Percentiles rank a stretch among this genome's conserved stretches.
phyloP scores from a whole-genome alignment of 768 basidiomycete genomes.

The Suillus paluster region DNA sequence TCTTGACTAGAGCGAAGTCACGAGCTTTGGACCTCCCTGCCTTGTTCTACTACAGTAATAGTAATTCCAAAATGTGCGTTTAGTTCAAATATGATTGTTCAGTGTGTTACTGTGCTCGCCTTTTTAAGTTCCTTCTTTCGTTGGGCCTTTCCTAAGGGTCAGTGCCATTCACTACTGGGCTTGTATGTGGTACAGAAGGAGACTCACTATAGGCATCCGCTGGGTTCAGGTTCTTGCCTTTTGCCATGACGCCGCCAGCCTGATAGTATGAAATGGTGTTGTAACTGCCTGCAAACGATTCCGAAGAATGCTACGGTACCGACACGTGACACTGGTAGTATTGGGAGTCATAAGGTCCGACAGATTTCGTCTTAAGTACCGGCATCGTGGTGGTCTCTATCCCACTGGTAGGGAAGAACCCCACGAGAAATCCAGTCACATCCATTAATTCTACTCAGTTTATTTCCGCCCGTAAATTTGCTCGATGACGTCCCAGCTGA shows the following conservation, averaged over 20 bases:
- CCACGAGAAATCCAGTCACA: constrained; percentile 22
- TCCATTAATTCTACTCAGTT: neutral
- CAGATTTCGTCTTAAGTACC: neutral
- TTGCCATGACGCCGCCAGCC: constrained; percentile 58
- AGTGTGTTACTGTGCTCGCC: constrained; percentile 52
- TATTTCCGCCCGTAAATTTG: constrained; percentile 21
- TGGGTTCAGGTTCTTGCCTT: constrained; percentile 86
- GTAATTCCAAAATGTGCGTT: constrained; percentile 11
- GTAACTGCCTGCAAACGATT: neutral
- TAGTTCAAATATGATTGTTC: constrained; percentile 16
- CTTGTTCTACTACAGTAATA: constrained; percentile 81
- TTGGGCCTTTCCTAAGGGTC: constrained; percentile 77
- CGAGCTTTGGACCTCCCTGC: constrained; percentile 76
- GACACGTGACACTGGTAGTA: constrained; percentile 32
- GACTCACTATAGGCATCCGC: constrained; percentile 90
- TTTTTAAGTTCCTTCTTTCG: constrained; percentile 96
- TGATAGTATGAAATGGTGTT: neutral
- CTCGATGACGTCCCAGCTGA: constrained; percentile 34
- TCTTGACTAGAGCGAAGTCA: constrained; percentile 92
- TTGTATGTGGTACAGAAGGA: constrained; percentile 3
- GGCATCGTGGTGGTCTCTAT: constrained; percentile 35
- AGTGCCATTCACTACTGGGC: constrained; percentile 3
- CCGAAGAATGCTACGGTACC: neutral
- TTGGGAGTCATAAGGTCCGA: constrained; percentile 23
- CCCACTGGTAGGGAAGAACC: constrained; percentile 56